phyloP scores from a whole-genome alignment of 768 basidiomycete genomes.

The Auriscalpium vulgare region DNA sequence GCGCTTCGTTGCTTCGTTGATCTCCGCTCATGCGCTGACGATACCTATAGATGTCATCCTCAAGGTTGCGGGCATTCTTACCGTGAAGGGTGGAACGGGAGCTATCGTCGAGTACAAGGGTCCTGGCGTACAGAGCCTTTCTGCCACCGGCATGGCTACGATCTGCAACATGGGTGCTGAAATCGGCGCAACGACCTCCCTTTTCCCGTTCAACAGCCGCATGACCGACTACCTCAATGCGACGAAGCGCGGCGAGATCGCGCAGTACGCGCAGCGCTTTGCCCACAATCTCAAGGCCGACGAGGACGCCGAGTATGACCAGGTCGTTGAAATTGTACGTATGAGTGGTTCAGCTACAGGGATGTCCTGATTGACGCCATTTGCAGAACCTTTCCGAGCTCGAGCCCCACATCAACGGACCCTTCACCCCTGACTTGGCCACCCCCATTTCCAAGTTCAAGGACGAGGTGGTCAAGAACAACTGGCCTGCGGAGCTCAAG shows the following conservation, averaged over 20 bases:
- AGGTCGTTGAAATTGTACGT: conserved; percentile 83
- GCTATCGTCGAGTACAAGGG: conserved; percentile 98
- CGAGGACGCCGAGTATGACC: conserved; percentile 85
- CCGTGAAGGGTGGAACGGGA: conserved; percentile 98
- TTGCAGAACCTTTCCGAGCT: conserved; percentile 86
- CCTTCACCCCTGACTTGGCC: conserved; percentile 99
- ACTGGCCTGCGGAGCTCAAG: conserved; percentile 95
- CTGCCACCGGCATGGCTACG: conserved; percentile 98
- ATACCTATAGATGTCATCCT: conserved; percentile 78
- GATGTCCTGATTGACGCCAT: no score
- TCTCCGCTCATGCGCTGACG: conserved; percentile 3
- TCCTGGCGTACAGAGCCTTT: conserved; percentile 90
- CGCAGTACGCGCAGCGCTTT: conserved; percentile 83
- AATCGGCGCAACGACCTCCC: conserved; percentile 96
- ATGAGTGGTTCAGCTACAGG: background rate
- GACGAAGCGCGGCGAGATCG: conserved; percentile 87
- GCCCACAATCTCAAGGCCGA: conserved; percentile 87
- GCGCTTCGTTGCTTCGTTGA: conserved; percentile 11
- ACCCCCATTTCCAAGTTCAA: conserved; percentile 97
- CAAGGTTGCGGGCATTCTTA: conserved; percentile 97
- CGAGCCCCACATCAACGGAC: conserved; percentile 99
- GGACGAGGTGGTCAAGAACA: conserved; percentile 84
- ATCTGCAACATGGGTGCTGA: conserved; percentile 99
- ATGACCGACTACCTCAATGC: conserved; percentile 92
- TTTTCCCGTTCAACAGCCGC: conserved; percentile 97